These are phyloP conservation scores for Xylaria intraflava DNA, from an alignment of 495 filamentous ascomycete species.

Conservation along the genomic window DNA sequence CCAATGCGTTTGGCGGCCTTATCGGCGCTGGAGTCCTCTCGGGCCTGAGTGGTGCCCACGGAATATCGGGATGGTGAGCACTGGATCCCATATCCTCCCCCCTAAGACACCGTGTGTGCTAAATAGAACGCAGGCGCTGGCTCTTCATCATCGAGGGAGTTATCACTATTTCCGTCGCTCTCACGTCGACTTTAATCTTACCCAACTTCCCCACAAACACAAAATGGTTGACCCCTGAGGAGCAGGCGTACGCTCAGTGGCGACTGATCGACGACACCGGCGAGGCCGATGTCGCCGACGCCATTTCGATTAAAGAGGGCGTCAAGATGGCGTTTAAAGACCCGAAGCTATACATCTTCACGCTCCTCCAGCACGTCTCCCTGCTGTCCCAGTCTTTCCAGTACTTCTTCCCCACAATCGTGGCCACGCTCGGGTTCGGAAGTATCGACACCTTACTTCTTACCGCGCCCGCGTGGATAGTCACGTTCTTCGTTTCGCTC, in stretches of 20 bases:
- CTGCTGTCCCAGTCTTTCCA: slow-evolving; percentile 38
- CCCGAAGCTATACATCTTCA: slow-evolving; percentile 39
- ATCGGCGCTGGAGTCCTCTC: slow-evolving; percentile 47
- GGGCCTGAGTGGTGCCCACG: slow-evolving; percentile 32
- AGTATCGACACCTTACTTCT: slow-evolving; percentile 46
- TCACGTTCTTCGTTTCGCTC: slow-evolving; percentile 30
- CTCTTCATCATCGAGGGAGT: slow-evolving; percentile 39
- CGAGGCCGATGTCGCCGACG: slow-evolving; percentile 26
- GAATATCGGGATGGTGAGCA: slow-evolving; percentile 35
- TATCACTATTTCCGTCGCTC: slow-evolving; percentile 36
- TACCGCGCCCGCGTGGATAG: slow-evolving; percentile 44
- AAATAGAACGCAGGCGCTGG: slow-evolving; percentile 16
- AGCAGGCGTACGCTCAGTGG: slow-evolving; percentile 36
- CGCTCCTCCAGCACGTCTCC: slow-evolving; percentile 39
- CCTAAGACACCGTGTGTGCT: not conserved
- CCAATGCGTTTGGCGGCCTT: slow-evolving; percentile 53
- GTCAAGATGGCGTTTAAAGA: slow-evolving; percentile 35
- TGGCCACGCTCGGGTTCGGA: slow-evolving; percentile 46
- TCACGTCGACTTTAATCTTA: slow-evolving; percentile 30
- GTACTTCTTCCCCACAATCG: slow-evolving; percentile 52
- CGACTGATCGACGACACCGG: slow-evolving; percentile 37
- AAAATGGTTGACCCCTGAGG: slow-evolving; percentile 36
- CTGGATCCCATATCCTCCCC: not conserved
- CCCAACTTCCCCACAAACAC: slow-evolving; percentile 42
- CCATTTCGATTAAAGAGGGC: slow-evolving; percentile 29